These are phyloP conservation scores for Colletotrichum spaethianum DNA, from an alignment of 2,329 filamentous ascomycete genomes.

Conservation along the genomic window DNA sequence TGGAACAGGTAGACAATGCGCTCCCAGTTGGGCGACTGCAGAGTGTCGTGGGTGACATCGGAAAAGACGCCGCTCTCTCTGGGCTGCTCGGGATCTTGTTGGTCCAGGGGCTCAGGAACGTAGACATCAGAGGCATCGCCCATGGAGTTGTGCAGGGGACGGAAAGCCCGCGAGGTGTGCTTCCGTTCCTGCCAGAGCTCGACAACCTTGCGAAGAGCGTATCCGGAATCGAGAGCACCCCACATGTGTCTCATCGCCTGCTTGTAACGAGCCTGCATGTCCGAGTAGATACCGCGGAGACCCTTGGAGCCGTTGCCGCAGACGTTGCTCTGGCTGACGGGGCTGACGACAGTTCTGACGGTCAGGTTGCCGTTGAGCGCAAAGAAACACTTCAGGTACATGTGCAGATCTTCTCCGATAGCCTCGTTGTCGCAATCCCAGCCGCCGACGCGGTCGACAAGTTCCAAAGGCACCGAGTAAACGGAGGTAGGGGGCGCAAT, in stretches of 20 bases:
- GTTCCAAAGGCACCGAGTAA: slow-evolving; percentile 77
- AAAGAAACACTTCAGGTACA: slow-evolving; percentile 86
- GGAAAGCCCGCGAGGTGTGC: slow-evolving; percentile 68
- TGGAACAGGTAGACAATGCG: slow-evolving; percentile 73
- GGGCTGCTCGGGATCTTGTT: slow-evolving; percentile 56
- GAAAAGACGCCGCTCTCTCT: slow-evolving; percentile 68
- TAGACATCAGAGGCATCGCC: slow-evolving; percentile 62
- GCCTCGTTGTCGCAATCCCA: slow-evolving; percentile 81
- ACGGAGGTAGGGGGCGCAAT: slow-evolving; percentile 81
- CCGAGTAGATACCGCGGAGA: slow-evolving; percentile 66
- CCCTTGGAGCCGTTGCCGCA: slow-evolving; percentile 70
- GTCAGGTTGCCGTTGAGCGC: slow-evolving; percentile 79
- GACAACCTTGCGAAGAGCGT: slow-evolving; percentile 70
- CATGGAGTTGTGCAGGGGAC: slow-evolving; percentile 68
- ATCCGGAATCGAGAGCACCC: slow-evolving; percentile 80
- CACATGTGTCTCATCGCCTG: slow-evolving; percentile 84
- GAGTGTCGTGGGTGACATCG: slow-evolving; percentile 65
- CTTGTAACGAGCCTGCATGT: slow-evolving; percentile 77
- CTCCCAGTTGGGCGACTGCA: slow-evolving; percentile 67
- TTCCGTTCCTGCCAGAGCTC: slow-evolving; percentile 72
- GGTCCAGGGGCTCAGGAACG: slow-evolving; percentile 61
- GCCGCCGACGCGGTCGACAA: slow-evolving; percentile 78
- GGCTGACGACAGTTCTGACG: slow-evolving; percentile 74
- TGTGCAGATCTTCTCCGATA: slow-evolving; percentile 83
- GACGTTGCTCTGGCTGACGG: slow-evolving; percentile 81